Conservation (phyloP, 306 rosid species). For the Adenanthera pavonina region DNA sequence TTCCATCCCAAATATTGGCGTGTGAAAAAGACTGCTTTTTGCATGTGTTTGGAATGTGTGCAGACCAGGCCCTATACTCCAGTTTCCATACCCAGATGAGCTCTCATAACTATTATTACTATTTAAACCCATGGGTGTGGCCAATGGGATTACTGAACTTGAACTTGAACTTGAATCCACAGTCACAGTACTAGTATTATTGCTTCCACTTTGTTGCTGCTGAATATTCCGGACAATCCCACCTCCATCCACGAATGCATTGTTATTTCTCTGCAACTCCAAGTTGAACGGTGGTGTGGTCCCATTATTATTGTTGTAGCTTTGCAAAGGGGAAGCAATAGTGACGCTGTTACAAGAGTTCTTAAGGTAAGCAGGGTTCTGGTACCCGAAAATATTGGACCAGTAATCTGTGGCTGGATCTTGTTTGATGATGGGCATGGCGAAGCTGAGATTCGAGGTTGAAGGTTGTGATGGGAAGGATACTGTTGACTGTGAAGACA, state of each 20-base stretch:
- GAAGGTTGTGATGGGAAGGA: constrained; percentile 50
- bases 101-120: constrained; percentile 53
- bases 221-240: constrained; percentile 38
- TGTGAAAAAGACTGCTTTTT: constrained; percentile 79
- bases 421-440: constrained; percentile 77
- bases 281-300: constrained; percentile 42
- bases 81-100: constrained; percentile 56
- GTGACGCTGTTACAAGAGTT: background rate
- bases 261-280: constrained; percentile 54
- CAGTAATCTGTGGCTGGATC: constrained; percentile 73
- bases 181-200: background rate
- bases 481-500: constrained; percentile 47
- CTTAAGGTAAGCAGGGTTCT: constrained; percentile 19
- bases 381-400: constrained; percentile 61
- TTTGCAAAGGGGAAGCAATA: constrained; percentile 7
- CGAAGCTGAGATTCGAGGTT: constrained; percentile 65
- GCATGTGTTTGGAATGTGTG: constrained; percentile 75
- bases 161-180: constrained; percentile 32
- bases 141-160: constrained; percentile 62
- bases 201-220: constrained; percentile 29
- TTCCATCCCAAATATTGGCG: constrained; percentile 93
- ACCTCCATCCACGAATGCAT: constrained; percentile 39
- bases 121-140: constrained; percentile 49
- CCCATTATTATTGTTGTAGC: constrained; percentile 27
- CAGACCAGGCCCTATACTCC: constrained; percentile 61